Evolutionary conservation across 768 basidiomycete species (phyloP).

Genomic region (Boletus reticuloceps): DNA sequence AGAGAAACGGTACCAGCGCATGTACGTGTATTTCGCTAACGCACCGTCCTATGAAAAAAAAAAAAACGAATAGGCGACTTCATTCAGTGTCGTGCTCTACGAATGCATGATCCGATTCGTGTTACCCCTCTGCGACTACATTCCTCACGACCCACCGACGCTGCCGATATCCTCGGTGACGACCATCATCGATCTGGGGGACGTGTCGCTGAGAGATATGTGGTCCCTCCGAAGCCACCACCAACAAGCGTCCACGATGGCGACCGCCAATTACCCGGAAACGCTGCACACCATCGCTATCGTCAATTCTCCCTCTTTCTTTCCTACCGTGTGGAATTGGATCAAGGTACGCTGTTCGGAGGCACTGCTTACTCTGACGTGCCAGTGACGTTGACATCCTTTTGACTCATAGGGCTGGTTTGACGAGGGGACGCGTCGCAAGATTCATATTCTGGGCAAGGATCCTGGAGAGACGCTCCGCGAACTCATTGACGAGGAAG

Average conservation of each 20-base stretch:
- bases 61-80: too few relatives aligned
- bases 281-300: slow-evolving; percentile 65
- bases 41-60: too few relatives aligned
- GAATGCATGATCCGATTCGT: slow-evolving; percentile 67
- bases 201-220: slow-evolving; percentile 58
- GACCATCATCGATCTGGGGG: slow-evolving; percentile 71
- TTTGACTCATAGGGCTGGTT: slow-evolving; percentile 59
- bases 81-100: slow-evolving; percentile 60
- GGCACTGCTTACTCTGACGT: not conserved
- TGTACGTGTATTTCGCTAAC: slow-evolving; percentile 59
- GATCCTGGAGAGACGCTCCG: slow-evolving; percentile 53
- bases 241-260: slow-evolving; percentile 70
- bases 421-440: slow-evolving; percentile 73
- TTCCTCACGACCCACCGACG: slow-evolving; percentile 51
- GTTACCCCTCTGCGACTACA: slow-evolving; percentile 58
- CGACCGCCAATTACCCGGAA: slow-evolving; percentile 82
- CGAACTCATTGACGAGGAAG: slow-evolving; percentile 43
- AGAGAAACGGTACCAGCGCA: slow-evolving; percentile 62
- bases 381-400: not conserved
- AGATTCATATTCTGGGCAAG: slow-evolving; percentile 71
- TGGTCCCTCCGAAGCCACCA: slow-evolving; percentile 72
- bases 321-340: slow-evolving; percentile 83
- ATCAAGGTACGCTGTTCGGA: slow-evolving; percentile 51
- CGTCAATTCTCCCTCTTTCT: slow-evolving; percentile 81
- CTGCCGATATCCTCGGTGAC: slow-evolving; percentile 61